Evolutionary conservation across 169 alveolate species (phyloP).

Genomic region (Hepatocystis sp.): DNA sequence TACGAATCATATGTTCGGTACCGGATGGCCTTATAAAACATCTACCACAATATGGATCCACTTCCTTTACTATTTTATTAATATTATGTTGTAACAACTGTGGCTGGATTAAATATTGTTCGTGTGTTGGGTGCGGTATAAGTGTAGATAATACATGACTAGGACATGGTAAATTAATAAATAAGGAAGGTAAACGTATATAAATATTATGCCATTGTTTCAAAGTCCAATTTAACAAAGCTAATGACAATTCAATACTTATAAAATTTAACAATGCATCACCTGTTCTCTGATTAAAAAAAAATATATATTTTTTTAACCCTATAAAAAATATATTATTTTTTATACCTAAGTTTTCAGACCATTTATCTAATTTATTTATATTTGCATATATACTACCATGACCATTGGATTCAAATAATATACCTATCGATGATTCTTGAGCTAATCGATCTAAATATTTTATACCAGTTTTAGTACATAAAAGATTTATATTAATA

Average conservation of each 20-base stretch:
- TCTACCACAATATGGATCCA: conserved; percentile 57
- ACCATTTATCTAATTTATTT: conserved; percentile 31
- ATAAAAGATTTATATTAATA: conserved; percentile 66
- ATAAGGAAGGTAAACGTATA: conserved; percentile 77
- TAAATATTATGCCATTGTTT: conserved; percentile 73
- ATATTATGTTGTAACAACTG: conserved; percentile 41
- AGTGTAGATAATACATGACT: conserved; percentile 18
- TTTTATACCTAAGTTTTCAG: conserved; percentile 4
- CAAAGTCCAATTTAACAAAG: conserved; percentile 39
- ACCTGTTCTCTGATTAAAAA: conserved; percentile 64
- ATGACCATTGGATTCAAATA: conserved; percentile 86
- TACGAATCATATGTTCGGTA: conserved; percentile 79
- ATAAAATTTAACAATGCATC: conserved; percentile 81
- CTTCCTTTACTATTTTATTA: conserved; percentile 26
- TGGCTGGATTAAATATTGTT: conserved; percentile 78
- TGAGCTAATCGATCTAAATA: conserved; percentile 74
- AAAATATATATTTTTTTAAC: conserved; percentile 55
- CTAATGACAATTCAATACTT: conserved; percentile 77
- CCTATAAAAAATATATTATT: conserved; percentile 27
- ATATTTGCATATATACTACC: conserved; percentile 75
- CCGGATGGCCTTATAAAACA: conserved; percentile 85
- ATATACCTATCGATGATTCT: conserved; percentile 76
- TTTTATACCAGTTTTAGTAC: conserved; percentile 80
- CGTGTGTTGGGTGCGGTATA: conserved; percentile 75
- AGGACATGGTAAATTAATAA: conserved; percentile 61